These are phyloP conservation scores for Aegilops sharonensis DNA, from an alignment of 176 grass and related monocot genomes.

Conservation along the genomic window DNA sequence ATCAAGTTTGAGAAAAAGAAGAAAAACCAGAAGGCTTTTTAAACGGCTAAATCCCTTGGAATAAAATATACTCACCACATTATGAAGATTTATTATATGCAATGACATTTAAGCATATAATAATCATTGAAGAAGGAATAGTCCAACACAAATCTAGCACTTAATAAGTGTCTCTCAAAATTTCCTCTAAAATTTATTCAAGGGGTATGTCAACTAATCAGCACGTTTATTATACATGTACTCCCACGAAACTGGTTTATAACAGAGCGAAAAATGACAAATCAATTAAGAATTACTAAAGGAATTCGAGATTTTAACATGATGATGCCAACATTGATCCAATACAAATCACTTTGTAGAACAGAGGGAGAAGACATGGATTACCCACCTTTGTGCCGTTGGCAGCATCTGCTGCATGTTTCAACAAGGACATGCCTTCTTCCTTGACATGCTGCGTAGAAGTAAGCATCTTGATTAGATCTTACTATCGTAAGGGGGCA, in stretches of 20 bases:
- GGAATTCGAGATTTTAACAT: background rate
- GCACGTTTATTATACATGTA: background rate
- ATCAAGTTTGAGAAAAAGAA: background rate
- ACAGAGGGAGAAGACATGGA: background rate
- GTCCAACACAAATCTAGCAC: background rate
- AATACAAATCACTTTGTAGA: background rate
- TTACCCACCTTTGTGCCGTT: conserved; percentile 51
- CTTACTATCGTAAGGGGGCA: background rate
- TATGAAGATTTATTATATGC: background rate
- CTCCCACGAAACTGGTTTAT: background rate
- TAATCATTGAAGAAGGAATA: background rate
- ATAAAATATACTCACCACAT: background rate
- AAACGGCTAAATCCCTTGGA: background rate
- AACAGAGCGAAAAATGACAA: background rate
- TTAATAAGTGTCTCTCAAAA: background rate
- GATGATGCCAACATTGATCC: background rate
- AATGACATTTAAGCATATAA: background rate
- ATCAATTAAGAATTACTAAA: background rate
- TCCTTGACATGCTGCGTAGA: conserved; percentile 62
- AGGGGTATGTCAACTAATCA: background rate
- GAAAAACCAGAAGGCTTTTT: background rate
- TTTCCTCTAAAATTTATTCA: background rate
- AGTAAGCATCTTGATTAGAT: conserved; percentile 2
- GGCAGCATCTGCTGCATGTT: conserved; percentile 62
- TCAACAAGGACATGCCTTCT: conserved; percentile 58